A percentile compares a stretch with the other conserved stretches of the same genome.
Conservation (phyloP, 768 basidiomycete species). For the Agaricus sinodeliciosus region DNA sequence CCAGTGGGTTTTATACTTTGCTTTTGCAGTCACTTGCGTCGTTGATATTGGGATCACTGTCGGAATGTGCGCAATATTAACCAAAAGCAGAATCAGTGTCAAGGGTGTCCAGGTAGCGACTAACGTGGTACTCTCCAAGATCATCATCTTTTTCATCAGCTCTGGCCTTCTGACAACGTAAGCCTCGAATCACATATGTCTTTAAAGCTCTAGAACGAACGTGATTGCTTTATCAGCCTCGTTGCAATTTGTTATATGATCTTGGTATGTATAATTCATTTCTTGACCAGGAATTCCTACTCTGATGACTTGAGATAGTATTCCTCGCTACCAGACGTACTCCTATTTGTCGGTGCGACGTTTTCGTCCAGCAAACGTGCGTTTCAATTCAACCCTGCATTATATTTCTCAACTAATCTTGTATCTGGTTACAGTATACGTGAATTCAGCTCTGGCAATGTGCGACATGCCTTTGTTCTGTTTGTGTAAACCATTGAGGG, state of each 20-base stretch:
- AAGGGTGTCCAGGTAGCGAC: background rate
- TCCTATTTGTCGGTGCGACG: constrained; percentile 6
- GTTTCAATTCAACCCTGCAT: background rate
- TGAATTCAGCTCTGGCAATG: constrained; percentile 9
- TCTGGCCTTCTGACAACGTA: constrained; percentile 9
- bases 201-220: background rate
- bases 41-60: constrained; percentile 8
- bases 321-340: background rate
- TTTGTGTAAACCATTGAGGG: too few relatives aligned
- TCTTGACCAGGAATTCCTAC: background rate
- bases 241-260: constrained; percentile 5
- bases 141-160: constrained; percentile 9
- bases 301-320: background rate
- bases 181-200: background rate
- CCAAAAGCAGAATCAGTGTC: constrained; percentile 5
- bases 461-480: too few relatives aligned
- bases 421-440: background rate
- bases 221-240: background rate
- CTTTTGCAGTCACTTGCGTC: constrained; percentile 3
- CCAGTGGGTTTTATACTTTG: constrained; percentile 8
- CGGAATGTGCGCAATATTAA: constrained; percentile 3
- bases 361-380: constrained; percentile 8
- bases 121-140: constrained; percentile 9
- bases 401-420: background rate
- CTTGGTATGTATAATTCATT: background rate